These are phyloP conservation scores for Mucor racemosus DNA, from an alignment of 371 early-diverging fungal species.

Conservation along the genomic window DNA sequence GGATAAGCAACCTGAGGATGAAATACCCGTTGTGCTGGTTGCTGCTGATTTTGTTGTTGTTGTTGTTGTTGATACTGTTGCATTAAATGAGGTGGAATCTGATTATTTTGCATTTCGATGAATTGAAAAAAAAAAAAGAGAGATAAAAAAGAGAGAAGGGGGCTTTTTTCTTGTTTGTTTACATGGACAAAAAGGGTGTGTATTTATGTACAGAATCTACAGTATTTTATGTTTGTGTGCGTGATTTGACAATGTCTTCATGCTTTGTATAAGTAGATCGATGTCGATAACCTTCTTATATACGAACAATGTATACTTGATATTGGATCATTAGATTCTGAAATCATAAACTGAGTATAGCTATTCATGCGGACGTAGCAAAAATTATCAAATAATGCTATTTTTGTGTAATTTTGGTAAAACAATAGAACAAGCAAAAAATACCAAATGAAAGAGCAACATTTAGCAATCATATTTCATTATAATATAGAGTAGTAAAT, in stretches of 20 bases:
- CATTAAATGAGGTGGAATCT: slow-evolving; percentile 6
- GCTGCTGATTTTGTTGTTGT: slow-evolving; percentile 7
- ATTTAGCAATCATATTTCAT: too few relatives aligned
- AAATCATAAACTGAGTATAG: too few relatives aligned
- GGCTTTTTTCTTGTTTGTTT: background rate
- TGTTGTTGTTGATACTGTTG: slow-evolving; percentile 9
- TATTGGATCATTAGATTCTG: too few relatives aligned
- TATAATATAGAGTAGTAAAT: too few relatives aligned
- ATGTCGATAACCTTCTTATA: too few relatives aligned
- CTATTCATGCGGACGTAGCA: too few relatives aligned
- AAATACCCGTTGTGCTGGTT: slow-evolving; percentile 7
- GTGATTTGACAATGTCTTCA: background rate
- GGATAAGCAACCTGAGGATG: slow-evolving; percentile 28
- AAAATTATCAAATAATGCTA: too few relatives aligned
- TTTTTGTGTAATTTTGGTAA: too few relatives aligned
- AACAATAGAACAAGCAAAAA: too few relatives aligned
- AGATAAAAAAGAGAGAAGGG: background rate
- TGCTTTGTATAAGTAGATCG: background rate
- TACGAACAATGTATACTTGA: too few relatives aligned
- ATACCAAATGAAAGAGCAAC: too few relatives aligned
- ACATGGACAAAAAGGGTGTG: background rate
- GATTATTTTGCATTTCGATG: slow-evolving; percentile 15
- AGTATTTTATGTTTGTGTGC: too few relatives aligned
- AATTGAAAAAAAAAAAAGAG: background rate
- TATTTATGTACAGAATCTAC: background rate